These are phyloP conservation scores for Silene conica DNA, from an alignment of 148 eudicot species.

Conservation along the genomic window DNA sequence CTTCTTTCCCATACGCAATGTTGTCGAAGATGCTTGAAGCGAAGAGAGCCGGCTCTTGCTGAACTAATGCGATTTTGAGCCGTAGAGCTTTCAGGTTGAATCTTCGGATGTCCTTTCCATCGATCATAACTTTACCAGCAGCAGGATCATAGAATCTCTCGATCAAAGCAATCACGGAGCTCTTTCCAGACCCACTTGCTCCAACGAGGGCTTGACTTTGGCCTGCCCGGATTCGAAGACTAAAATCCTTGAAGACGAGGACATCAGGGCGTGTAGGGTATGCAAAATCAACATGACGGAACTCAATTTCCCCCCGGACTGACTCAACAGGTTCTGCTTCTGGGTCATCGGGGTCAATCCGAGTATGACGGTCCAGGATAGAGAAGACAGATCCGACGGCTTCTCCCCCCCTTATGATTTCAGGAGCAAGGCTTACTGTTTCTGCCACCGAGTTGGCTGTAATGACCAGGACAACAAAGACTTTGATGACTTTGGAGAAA, in stretches of 20 bases:
- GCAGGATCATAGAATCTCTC: slow-evolving; percentile 88
- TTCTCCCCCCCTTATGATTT: slow-evolving; percentile 93
- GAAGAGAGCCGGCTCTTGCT: slow-evolving; percentile 93
- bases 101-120: slow-evolving; percentile 80
- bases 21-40: slow-evolving; percentile 91
- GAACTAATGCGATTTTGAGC: slow-evolving; percentile 76
- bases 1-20: slow-evolving; percentile 90
- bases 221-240: slow-evolving; percentile 85
- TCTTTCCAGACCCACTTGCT: slow-evolving; percentile 95
- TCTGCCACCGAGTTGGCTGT: slow-evolving; percentile 98
- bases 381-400: slow-evolving; percentile 89
- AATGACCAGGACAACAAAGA: slow-evolving; percentile 85
- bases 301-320: slow-evolving; percentile 83
- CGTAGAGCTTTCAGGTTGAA: slow-evolving; percentile 71
- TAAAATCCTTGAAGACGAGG: slow-evolving; percentile 74
- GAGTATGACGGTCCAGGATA: slow-evolving; percentile 67
- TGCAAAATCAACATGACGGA: slow-evolving; percentile 85
- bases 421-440: slow-evolving; percentile 96
- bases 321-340: slow-evolving; percentile 77
- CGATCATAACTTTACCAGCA: slow-evolving; percentile 89
- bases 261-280: slow-evolving; percentile 92
- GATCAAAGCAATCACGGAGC: slow-evolving; percentile 77
- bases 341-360: slow-evolving; percentile 80
- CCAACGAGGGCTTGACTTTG: slow-evolving; percentile 98
- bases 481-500: slow-evolving; percentile 92